These are phyloP conservation scores for Paxillus involutus DNA, from an alignment of 768 basidiomycete genomes.

Conservation along the genomic window DNA sequence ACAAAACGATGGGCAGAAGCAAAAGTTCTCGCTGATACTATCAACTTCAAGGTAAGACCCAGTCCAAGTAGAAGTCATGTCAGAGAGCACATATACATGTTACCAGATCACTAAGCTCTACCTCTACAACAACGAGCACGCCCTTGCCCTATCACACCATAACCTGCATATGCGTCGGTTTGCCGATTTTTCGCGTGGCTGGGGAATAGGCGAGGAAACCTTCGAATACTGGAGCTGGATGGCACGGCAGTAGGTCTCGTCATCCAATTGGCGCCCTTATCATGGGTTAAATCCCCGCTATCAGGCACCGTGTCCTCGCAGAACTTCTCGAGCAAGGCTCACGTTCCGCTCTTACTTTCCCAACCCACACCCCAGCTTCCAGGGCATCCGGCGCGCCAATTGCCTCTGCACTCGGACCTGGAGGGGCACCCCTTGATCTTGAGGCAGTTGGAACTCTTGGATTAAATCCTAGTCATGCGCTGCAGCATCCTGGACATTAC, in stretches of 20 bases:
- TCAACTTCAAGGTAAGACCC: constrained; percentile 75
- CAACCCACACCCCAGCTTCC: constrained; percentile 50
- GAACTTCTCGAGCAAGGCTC: constrained; percentile 88
- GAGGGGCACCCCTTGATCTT: constrained; percentile 39
- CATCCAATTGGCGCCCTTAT: neutral
- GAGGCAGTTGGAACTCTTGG: constrained; percentile 65
- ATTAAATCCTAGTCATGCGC: constrained; percentile 74
- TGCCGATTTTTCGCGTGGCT: constrained; percentile 81
- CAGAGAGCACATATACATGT: neutral
- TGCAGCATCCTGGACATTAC: constrained; percentile 86
- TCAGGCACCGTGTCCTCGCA: constrained; percentile 83
- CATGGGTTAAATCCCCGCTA: neutral
- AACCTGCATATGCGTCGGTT: constrained; percentile 84
- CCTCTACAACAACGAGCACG: constrained; percentile 86
- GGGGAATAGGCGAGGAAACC: constrained; percentile 96
- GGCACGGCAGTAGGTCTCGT: constrained; percentile 72
- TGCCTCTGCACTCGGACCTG: constrained; percentile 15
- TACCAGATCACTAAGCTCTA: constrained; percentile 84
- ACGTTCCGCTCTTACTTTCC: constrained; percentile 59
- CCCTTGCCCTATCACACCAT: constrained; percentile 79
- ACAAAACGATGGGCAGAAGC: constrained; percentile 99
- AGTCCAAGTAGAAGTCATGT: neutral
- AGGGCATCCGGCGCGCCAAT: constrained; percentile 27
- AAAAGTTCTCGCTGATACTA: constrained; percentile 92
- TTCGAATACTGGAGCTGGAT: constrained; percentile 99